phyloP scores from a whole-genome alignment of 257 asterid genomes.

The Gynochthodes officinalis region DNA sequence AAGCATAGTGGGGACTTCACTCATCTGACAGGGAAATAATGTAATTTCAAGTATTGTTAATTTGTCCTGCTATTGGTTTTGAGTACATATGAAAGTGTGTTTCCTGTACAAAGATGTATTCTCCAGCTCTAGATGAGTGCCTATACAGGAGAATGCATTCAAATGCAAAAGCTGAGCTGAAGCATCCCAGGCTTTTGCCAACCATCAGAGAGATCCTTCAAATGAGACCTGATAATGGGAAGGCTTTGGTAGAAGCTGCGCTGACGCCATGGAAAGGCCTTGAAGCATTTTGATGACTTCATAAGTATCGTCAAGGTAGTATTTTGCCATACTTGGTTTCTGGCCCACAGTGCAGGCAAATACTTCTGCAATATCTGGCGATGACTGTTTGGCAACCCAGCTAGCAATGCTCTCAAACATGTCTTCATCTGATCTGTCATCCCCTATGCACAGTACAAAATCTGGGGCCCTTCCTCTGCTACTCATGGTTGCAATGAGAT shows the following conservation, averaged over 20 bases:
- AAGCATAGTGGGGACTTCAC: background rate
- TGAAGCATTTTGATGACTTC: conserved; percentile 74
- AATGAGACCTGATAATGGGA: conserved; percentile 27
- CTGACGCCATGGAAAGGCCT: conserved; percentile 51
- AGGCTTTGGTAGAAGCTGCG: conserved; percentile 30
- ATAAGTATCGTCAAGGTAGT: conserved; percentile 72
- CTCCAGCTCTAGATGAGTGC: conserved; percentile 3
- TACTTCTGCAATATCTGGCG: conserved; percentile 49
- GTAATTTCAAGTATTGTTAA: conserved; percentile 8
- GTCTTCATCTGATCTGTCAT: conserved; percentile 88
- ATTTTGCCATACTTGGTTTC: conserved; percentile 87
- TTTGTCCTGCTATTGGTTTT: conserved; percentile 9
- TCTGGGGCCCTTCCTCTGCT: conserved; percentile 50
- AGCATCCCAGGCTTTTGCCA: background rate
- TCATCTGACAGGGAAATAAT: background rate
- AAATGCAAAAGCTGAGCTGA: background rate
- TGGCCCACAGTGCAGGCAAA: conserved; percentile 91
- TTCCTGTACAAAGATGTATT: conserved; percentile 9
- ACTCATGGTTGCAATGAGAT: conserved; percentile 49
- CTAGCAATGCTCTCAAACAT: conserved; percentile 79
- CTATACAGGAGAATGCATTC: conserved; percentile 7
- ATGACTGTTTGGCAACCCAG: conserved; percentile 33
- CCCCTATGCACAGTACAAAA: conserved; percentile 83
- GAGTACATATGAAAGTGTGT: background rate
- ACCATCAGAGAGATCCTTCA: conserved; percentile 25